phyloP scores from a whole-genome alignment of 352 stramenopile genomes.

The Phytophthora gonapodyides region DNA sequence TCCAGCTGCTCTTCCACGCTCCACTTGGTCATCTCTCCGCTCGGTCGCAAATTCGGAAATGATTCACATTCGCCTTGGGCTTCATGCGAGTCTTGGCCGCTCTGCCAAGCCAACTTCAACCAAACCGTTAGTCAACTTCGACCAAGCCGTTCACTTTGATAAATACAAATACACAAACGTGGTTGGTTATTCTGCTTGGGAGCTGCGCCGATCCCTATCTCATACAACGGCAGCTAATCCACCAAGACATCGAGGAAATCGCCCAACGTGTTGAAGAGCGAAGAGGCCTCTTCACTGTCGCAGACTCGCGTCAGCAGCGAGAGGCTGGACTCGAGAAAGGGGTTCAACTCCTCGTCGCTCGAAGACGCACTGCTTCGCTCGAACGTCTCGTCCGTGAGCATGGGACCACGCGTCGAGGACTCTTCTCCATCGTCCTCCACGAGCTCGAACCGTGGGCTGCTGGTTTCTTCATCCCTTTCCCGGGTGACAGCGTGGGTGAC shows the following conservation, averaged over 20 bases:
- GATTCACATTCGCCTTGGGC: too few relatives aligned
- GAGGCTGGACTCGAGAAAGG: conserved; percentile 51
- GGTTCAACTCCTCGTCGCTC: conserved; percentile 28
- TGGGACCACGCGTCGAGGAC: neutral
- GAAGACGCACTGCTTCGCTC: conserved; percentile 16
- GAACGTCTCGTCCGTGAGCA: conserved; percentile 28
- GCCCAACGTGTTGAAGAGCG: conserved; percentile 72
- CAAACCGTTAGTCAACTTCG: too few relatives aligned
- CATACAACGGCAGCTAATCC: conserved; percentile 30
- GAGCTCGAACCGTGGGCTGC: conserved; percentile 42
- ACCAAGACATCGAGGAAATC: conserved; percentile 74
- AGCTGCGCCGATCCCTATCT: too few relatives aligned
- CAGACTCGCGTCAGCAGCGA: conserved; percentile 60
- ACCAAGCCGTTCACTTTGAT: too few relatives aligned
- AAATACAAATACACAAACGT: too few relatives aligned
- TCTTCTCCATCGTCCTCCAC: conserved; percentile 30
- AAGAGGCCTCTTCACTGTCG: conserved; percentile 62
- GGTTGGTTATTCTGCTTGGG: too few relatives aligned
- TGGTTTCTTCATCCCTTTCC: conserved; percentile 20
- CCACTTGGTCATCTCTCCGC: too few relatives aligned
- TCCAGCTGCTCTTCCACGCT: too few relatives aligned
- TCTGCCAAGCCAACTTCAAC: too few relatives aligned
- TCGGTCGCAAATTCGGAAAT: too few relatives aligned
- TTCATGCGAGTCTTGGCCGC: too few relatives aligned
- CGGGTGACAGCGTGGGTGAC: conserved; percentile 30